A percentile compares a stretch with the other conserved stretches of the same genome.
phyloP scores from a whole-genome alignment of 495 filamentous ascomycete species.

The Talaromyces ruber region DNA sequence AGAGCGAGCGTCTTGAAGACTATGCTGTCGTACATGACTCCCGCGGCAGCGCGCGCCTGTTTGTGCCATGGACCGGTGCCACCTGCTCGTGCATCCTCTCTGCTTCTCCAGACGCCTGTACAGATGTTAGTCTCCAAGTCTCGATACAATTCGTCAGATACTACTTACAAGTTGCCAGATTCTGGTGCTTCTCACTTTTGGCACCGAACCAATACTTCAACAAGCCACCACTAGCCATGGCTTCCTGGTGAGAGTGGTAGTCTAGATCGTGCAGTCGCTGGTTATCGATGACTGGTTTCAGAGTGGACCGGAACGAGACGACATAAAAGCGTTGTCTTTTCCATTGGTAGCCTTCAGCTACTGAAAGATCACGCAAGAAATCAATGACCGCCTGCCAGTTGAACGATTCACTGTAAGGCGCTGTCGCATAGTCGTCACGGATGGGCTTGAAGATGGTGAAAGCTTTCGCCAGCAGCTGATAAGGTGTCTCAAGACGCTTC shows the following conservation, averaged over 20 bases:
- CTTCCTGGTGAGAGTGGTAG: conserved; percentile 67
- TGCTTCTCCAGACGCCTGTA: conserved; percentile 57
- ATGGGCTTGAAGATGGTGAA: conserved; percentile 53
- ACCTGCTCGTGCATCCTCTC: conserved; percentile 60
- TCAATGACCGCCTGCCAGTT: conserved; percentile 63
- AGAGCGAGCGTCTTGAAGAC: conserved; percentile 50
- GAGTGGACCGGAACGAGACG: conserved; percentile 69
- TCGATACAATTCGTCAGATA: neutral
- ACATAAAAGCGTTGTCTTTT: conserved; percentile 63
- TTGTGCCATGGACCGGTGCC: conserved; percentile 51
- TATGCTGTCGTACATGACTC: conserved; percentile 45
- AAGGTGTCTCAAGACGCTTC: conserved; percentile 49
- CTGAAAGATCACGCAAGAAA: conserved; percentile 33
- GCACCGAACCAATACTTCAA: conserved; percentile 83
- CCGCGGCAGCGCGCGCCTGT: conserved; percentile 25
- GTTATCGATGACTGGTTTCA: conserved; percentile 52
- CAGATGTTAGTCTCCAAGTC: neutral
- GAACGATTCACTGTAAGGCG: conserved; percentile 64
- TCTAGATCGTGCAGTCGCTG: conserved; percentile 60
- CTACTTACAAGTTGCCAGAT: conserved; percentile 62
- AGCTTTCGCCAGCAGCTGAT: conserved; percentile 61
- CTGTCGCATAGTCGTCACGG: conserved; percentile 66
- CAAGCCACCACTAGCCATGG: conserved; percentile 68
- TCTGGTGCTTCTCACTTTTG: conserved; percentile 53
- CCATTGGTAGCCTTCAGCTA: conserved; percentile 46